Evolutionary conservation across 768 basidiomycete genomes (phyloP).

Genomic region (Postia placenta): DNA sequence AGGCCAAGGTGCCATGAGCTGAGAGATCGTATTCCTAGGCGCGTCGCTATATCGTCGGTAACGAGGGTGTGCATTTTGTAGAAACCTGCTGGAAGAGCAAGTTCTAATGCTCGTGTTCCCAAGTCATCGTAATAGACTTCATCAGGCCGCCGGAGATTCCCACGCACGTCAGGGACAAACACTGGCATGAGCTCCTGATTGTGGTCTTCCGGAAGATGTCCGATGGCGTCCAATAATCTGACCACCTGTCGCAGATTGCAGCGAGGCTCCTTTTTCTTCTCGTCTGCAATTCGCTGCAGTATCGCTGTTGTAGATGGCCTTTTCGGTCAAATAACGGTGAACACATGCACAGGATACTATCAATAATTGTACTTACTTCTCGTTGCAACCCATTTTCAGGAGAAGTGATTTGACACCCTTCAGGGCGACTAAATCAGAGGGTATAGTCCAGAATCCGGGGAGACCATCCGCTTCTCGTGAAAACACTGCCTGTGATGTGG

Average conservation of each 20-base stretch:
- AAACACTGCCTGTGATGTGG: background rate
- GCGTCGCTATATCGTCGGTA: conserved; percentile 7
- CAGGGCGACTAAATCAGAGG: conserved; percentile 11
- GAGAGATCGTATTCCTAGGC: conserved; percentile 12
- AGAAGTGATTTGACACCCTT: conserved; percentile 17
- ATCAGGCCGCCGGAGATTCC: background rate
- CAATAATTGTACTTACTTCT: conserved; percentile 24
- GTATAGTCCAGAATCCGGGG: conserved; percentile 17
- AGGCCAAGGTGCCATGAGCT: conserved; percentile 14
- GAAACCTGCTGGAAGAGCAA: background rate
- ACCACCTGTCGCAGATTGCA: no score
- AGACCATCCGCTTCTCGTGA: conserved; percentile 7
- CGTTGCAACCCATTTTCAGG: conserved; percentile 31
- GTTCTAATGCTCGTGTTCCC: background rate
- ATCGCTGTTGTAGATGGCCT: background rate
- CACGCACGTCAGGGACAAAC: conserved; percentile 5
- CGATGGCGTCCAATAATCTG: no score
- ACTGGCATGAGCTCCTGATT: no score
- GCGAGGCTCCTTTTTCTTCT: background rate
- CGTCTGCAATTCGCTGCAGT: background rate
- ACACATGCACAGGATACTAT: background rate
- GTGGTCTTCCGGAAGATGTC: no score
- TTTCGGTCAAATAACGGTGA: background rate
- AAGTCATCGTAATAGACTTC: conserved; percentile 13
- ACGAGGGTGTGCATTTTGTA: conserved; percentile 6